Evolutionary conservation across 805 yeast species (phyloP).

Genomic region (Zygotorulaspora danielsina): DNA sequence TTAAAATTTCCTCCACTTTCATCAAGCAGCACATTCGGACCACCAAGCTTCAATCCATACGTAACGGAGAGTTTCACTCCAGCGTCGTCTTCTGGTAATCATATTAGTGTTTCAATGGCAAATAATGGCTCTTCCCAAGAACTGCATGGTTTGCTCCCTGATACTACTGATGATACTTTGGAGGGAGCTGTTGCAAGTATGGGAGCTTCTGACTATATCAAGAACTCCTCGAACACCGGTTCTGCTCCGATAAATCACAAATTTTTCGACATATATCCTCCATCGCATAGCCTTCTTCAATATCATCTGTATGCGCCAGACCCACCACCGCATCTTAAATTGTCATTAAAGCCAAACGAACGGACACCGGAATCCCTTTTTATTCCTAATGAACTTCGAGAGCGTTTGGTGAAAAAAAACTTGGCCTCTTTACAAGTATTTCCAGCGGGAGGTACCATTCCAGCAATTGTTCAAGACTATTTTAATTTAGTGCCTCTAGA

Average conservation of each 20-base stretch:
- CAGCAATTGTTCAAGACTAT: slow-evolving; percentile 75
- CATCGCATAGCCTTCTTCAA: slow-evolving; percentile 47
- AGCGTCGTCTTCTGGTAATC: slow-evolving; percentile 25
- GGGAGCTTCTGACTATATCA: slow-evolving; percentile 2
- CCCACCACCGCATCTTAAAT: slow-evolving; percentile 68
- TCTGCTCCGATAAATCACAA: slow-evolving; percentile 18
- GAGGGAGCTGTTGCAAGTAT: slow-evolving; percentile 6
- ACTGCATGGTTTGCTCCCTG: slow-evolving; percentile 1
- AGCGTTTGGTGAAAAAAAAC: slow-evolving; percentile 63
- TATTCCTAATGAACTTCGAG: slow-evolving; percentile 67
- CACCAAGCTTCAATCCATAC: slow-evolving; percentile 34
- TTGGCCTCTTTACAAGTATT: slow-evolving; percentile 75
- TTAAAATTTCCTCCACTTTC: slow-evolving; percentile 7
- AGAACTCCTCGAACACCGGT: slow-evolving; percentile 3
- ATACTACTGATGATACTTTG: slow-evolving; percentile 6
- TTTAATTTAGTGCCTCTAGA: slow-evolving; percentile 85
- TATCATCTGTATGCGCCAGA: slow-evolving; percentile 88
- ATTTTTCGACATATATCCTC: slow-evolving; percentile 38
- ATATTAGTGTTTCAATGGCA: slow-evolving; percentile 10
- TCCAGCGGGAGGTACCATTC: slow-evolving; percentile 42
- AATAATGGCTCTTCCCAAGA: slow-evolving; percentile 2
- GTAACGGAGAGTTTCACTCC: slow-evolving; percentile 32
- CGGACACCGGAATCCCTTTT: slow-evolving; percentile 66
- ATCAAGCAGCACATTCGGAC: slow-evolving; percentile 8
- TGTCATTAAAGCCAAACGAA: slow-evolving; percentile 65